Base-by-base conservation (phyloP, 2,329 filamentous ascomycete genomes). In the Calonectria leucothoes region DNA sequence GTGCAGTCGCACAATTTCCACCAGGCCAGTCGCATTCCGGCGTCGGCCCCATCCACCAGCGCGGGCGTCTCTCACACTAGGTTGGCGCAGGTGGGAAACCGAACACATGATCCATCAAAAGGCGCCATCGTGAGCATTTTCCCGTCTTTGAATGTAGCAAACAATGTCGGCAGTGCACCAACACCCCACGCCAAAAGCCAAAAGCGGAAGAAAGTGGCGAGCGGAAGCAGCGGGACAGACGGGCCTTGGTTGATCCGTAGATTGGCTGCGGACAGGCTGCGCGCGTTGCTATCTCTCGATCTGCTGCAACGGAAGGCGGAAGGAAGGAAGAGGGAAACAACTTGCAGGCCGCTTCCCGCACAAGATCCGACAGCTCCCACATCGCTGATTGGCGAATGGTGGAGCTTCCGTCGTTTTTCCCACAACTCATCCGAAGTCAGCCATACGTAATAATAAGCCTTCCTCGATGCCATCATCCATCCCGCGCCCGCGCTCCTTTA, bases 331-430 rank as follows among this genome's bases (percentile, higher is more conserved):
- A n/a, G 48, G 37, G 72, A 63, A 49, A 11, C 66, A 71, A 49
- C 17, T 39, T 63, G 12, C n/a, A 51, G 67, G 66, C 76, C 75
- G 35, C 2, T 39, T 31, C 33, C 59, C 65, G 67, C 59, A 69
- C 25, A 51, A 57, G 52, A 69, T 71, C 69, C 69, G 64, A 67
- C 63, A 70, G 27, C 15, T 35, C 14, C 70, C 68, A 52, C 68
- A 69, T 57, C 51, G 61, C 68, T 59, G 72, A 78, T 78, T 78
- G 74, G 77, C 66, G 72, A 63, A 70, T 64, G 70, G 57, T 31
- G 64, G 66, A 66, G 29, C 45, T 65, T 68, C 67, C 67, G 67
- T 35, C 27, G 52, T 27, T 51, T 51, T 55, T 23, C 3, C 37
- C 20, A 39, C 39, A 39, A 39, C 55, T 39, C 55, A 70, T 69